Evolutionary conservation across 495 filamentous ascomycete species (phyloP).

Genomic region (Barbatosphaeria neglecta): DNA sequence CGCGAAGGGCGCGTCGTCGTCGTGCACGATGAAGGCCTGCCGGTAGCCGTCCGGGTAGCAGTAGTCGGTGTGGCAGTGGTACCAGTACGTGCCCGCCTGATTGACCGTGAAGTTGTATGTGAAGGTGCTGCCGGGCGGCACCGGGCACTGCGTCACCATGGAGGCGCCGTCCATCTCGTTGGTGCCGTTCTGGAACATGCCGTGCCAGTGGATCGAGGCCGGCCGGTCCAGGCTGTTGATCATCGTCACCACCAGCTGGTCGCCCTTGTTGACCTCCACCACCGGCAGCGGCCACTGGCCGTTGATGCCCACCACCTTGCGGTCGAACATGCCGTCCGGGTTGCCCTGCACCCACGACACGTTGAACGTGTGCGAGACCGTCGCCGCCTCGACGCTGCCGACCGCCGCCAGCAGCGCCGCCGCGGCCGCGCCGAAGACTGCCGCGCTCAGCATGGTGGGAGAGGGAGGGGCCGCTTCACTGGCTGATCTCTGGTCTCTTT

Average conservation of each 20-base stretch:
- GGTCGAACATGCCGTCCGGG: conserved; percentile 31
- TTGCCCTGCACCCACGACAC: conserved; percentile 7
- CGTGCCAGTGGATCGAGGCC: conserved; percentile 55
- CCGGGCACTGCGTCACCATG: conserved; percentile 47
- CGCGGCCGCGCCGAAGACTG: neutral
- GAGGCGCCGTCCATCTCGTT: conserved; percentile 53
- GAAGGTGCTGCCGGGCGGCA: conserved; percentile 41
- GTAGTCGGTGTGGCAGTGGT: conserved; percentile 47
- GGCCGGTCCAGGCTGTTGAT: conserved; percentile 48
- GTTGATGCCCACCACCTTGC: conserved; percentile 37
- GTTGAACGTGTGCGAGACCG: conserved; percentile 6
- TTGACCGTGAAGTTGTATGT: conserved; percentile 31
- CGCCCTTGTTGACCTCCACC: conserved; percentile 28
- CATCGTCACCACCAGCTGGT: conserved; percentile 39
- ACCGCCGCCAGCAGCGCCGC: neutral
- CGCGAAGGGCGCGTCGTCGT: conserved; percentile 40
- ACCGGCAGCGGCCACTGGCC: conserved; percentile 33
- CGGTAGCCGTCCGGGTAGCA: conserved; percentile 53
- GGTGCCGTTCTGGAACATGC: conserved; percentile 51
- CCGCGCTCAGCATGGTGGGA: neutral
- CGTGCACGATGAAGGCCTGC: conserved; percentile 51
- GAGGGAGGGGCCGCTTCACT: neutral
- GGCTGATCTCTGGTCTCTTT: neutral
- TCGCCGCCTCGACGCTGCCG: conserved; percentile 1
- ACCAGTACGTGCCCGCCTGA: conserved; percentile 56